Base-by-base conservation (phyloP, 805 yeast species). In the Suhomyces vadensis region DNA sequence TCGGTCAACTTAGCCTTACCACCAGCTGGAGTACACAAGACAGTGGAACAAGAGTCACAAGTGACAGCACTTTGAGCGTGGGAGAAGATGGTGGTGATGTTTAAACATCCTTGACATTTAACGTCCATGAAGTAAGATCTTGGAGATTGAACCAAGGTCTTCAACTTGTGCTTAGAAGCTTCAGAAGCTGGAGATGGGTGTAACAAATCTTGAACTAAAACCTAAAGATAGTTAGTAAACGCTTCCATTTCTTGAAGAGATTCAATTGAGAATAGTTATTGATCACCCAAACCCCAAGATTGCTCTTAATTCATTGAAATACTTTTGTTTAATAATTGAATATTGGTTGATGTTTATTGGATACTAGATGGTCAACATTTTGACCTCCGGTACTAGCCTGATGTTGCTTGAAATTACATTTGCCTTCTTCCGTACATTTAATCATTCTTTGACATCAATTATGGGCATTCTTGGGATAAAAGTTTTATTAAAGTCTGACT, bases 11-110 rank as follows among this genome's bases (percentile, higher is more conserved):
- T 90, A 71, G 98, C 97, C 84, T 94, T 94, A 82, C 99, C 99
- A 83, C 99, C 99, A 60, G 97, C 87, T 73, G 99, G 99, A 69
- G 94, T 85, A 80, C 98, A 91, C 71, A 94, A 86, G 57, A 94
- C 97, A 60, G 97, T 89, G 60, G 98, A 85, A 81, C 99, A 94
- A 46, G 95, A 83, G 71, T 95, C 98, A 83, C 99, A 94, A 69
- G 97, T 87, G 68, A 94, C 99, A 67, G 97, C 98, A 66, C 99
- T 94, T 83, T 94, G 99, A 61, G 99, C 98, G 78, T 94, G 99
- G 57, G 98, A 92, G 87, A 94, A 94, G 61, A 94, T 98, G 63
- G 97, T 92, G 77, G 99, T 90, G 81, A 94, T 94, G 85, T 85
- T 87, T 74, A 92, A 82, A 82, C 99, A 94, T 67, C 99, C 98